These are phyloP conservation scores for Tricholoma sp. DNA, from an alignment of 768 basidiomycete genomes.

Conservation along the genomic window DNA sequence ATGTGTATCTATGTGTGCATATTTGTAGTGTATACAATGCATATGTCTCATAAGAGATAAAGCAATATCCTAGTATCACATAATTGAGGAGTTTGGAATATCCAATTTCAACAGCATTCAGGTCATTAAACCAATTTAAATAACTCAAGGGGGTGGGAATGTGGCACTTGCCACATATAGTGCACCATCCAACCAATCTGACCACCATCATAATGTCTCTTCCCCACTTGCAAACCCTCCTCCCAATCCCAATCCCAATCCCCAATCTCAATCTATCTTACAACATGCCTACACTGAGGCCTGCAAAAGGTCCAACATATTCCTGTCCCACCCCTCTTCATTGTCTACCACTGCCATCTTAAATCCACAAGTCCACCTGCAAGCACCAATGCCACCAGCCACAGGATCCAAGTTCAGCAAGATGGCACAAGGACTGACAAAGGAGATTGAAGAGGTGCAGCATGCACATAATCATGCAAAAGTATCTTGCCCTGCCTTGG, in stretches of 20 bases:
- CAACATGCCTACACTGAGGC: slow-evolving; percentile 28
- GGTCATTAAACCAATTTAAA: slow-evolving; percentile 4
- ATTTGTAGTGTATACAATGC: no score
- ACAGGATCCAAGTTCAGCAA: slow-evolving; percentile 54
- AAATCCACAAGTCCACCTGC: slow-evolving; percentile 48
- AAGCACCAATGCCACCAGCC: slow-evolving; percentile 57
- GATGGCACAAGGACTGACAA: slow-evolving; percentile 50
- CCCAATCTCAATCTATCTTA: no score
- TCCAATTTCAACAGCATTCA: not conserved
- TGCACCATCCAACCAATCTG: slow-evolving; percentile 22
- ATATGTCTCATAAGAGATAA: no score
- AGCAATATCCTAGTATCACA: no score
- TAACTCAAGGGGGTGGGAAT: slow-evolving; percentile 23
- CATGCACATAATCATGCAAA: slow-evolving; percentile 6
- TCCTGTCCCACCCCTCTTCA: slow-evolving; percentile 20
- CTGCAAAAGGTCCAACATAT: slow-evolving; percentile 23
- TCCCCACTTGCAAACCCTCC: slow-evolving; percentile 21
- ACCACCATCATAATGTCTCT: slow-evolving; percentile 3
- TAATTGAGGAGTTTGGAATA: no score
- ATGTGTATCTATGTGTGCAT: no score
- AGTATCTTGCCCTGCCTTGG: slow-evolving; percentile 4
- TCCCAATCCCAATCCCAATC: slow-evolving; percentile 2
- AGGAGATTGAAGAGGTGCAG: slow-evolving; percentile 40
- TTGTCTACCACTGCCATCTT: slow-evolving; percentile 12
- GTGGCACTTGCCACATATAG: slow-evolving; percentile 53